phyloP scores from a whole-genome alignment of 139 green algal species.

The Chlamydomonas eustigma region DNA sequence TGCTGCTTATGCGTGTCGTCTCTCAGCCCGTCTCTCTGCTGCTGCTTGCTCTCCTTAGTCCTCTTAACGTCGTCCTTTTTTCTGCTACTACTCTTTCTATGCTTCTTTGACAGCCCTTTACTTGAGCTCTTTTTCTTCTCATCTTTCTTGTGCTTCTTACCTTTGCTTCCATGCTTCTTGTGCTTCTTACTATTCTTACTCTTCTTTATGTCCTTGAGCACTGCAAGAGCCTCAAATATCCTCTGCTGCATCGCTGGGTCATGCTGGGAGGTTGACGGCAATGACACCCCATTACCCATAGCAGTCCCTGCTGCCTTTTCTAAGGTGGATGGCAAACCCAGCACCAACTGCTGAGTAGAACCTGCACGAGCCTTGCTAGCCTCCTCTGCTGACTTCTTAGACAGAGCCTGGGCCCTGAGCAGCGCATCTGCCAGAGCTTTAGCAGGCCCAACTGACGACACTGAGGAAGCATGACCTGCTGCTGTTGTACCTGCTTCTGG shows the following conservation, averaged over 20 bases:
- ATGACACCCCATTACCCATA: not conserved
- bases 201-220: conserved; percentile 25
- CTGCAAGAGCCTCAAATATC: conserved; percentile 29
- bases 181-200: conserved; percentile 27
- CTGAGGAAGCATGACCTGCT: not conserved
- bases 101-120: not conserved
- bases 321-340: too few species aligned
- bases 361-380: too few species aligned
- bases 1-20: too few species aligned
- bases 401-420: conserved; percentile 32
- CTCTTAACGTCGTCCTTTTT: not conserved
- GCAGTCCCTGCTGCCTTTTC: conserved; percentile 10
- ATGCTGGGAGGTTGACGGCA: not conserved
- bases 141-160: conserved; percentile 19
- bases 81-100: not conserved
- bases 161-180: conserved; percentile 20
- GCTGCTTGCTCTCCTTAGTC: conserved; percentile 9
- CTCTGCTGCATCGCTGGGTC: conserved; percentile 32
- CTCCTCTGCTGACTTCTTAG: conserved; percentile 15
- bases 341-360: too few species aligned
- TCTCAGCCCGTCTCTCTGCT: not conserved
- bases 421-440: conserved; percentile 44
- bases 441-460: conserved; percentile 1
- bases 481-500: not conserved
- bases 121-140: not conserved